A percentile compares a stretch with the other conserved stretches of the same genome.
Conservation (phyloP, 2,329 filamentous ascomycete species). For the Colletotrichum sp. region DNA sequence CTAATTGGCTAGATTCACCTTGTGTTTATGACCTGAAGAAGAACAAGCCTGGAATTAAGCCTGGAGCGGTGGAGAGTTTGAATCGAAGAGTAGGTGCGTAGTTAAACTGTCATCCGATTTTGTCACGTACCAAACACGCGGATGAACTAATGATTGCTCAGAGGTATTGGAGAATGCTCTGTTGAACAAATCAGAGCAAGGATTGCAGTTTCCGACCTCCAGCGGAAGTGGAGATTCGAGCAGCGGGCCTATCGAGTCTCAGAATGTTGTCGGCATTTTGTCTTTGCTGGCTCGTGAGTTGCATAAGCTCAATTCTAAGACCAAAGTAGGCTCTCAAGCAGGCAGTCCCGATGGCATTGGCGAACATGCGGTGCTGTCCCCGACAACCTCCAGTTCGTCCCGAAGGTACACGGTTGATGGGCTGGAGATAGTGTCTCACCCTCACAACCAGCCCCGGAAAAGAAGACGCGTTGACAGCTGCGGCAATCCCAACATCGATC, state of each 20-base stretch:
- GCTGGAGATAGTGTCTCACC: background rate
- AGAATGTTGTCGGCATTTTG: slow-evolving; percentile 22
- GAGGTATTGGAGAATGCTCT: slow-evolving; percentile 20
- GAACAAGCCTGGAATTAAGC: slow-evolving; percentile 28
- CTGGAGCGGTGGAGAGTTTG: slow-evolving; percentile 26
- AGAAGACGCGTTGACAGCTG: slow-evolving; percentile 26
- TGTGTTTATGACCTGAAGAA: slow-evolving; percentile 29
- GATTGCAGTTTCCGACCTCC: background rate
- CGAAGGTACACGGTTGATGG: background rate
- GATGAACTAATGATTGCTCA: background rate
- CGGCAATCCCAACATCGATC: slow-evolving; percentile 25
- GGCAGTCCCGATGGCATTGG: background rate
- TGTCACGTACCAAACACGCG: background rate
- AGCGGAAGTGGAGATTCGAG: background rate
- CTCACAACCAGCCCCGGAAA: slow-evolving; percentile 18
- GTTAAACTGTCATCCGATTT: background rate
- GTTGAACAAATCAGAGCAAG: slow-evolving; percentile 2
- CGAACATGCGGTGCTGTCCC: slow-evolving; percentile 2
- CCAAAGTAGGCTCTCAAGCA: background rate
- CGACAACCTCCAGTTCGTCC: slow-evolving; percentile 2
- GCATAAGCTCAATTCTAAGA: slow-evolving; percentile 21
- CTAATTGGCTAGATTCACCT: slow-evolving; percentile 23
- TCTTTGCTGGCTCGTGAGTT: slow-evolving; percentile 25
- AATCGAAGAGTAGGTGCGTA: slow-evolving; percentile 26
- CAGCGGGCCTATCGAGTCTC: background rate